These are phyloP conservation scores for Ustilago trichophora DNA, from an alignment of 1,284 basidiomycete species.

Conservation along the genomic window DNA sequence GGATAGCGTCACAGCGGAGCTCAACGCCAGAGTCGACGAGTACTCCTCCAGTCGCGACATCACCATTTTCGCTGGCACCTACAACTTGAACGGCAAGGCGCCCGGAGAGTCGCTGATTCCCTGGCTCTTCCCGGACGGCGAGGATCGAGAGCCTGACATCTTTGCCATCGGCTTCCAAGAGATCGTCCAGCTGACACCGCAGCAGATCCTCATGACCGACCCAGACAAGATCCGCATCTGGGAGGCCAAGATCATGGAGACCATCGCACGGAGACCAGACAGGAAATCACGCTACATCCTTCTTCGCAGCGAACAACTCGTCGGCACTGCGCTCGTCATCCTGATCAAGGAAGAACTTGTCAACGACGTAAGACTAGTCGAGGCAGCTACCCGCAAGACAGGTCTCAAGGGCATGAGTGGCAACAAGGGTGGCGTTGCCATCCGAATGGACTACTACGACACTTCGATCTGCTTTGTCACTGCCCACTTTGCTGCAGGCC, in stretches of 20 bases:
- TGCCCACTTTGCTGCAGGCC: conserved; percentile 93
- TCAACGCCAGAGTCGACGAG: conserved; percentile 73
- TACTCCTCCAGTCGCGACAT: conserved; percentile 83
- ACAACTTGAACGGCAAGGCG: conserved; percentile 91
- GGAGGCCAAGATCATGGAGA: conserved; percentile 84
- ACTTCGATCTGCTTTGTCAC: conserved; percentile 94
- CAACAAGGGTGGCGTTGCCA: conserved; percentile 89
- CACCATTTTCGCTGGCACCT: conserved; percentile 86
- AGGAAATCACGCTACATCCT: conserved; percentile 81
- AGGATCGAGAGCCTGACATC: conserved; percentile 65
- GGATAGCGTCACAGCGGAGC: conserved; percentile 78
- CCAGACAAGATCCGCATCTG: conserved; percentile 81
- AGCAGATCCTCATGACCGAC: conserved; percentile 91
- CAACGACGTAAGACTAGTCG: conserved; percentile 84
- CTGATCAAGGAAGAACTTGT: conserved; percentile 81
- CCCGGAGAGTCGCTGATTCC: conserved; percentile 81
- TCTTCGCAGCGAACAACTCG: conserved; percentile 91
- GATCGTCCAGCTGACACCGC: conserved; percentile 93
- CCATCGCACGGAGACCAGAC: conserved; percentile 76
- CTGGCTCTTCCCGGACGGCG: conserved; percentile 81
- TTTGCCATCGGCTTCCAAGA: conserved; percentile 82
- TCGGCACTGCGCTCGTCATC: conserved; percentile 90
- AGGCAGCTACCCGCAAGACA: conserved; percentile 93
- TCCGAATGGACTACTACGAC: conserved; percentile 88
- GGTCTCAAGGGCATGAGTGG: conserved; percentile 95